Base-by-base conservation (phyloP, 2,329 filamentous ascomycete species). In the Macroventuria anomochaeta region DNA sequence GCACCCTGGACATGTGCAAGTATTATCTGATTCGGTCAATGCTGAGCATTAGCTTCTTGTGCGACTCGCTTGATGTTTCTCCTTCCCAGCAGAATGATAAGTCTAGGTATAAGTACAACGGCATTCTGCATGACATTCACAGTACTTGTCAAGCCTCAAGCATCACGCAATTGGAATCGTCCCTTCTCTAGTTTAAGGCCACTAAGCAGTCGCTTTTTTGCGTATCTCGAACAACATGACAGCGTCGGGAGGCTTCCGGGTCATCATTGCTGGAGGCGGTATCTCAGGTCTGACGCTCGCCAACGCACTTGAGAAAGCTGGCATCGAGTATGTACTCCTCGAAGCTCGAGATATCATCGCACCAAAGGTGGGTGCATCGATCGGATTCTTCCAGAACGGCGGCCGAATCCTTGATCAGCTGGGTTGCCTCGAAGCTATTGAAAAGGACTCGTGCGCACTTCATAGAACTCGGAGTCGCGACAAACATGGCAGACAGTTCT, bases 401-500 rank as follows among this genome's bases (percentile, higher is more conserved):
- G 29, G 23, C 8, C 47, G 62, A 5, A 59, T 68, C 5, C 31
- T 68, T 10, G 65, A 65, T 41, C 63, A 68, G 21, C 29, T 68
- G 1, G 63, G 58, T 10, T 58, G 46, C 26, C 44, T 40, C 5
- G 43, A 59, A 0, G 18, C 29, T 6, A 51, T 62, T 10, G 12
- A n/a, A 13, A 39, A 46, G 18, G 31, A 46, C 5, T 37, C 40
- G 1, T 33, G 20, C n/a, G 29, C 31, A 26, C 41, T 53, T 11
- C 15, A 15, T 5, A 12, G 18, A 20, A 7, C 11, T 26, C 25
- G 37, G 7, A 31, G 13, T 21, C 41, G 49, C 29, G 37, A 53
- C 15, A 12, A 26, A 15, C 11, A 53, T 12, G 50, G 50, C 6
- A 21, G 7, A 13, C 42, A 41, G 38, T 41, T 41, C 20, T 23